Evolutionary conservation across 495 filamentous ascomycete species (phyloP), one percentile per base, ranked within the genome.

Genomic region (Halenospora varia): DNA sequence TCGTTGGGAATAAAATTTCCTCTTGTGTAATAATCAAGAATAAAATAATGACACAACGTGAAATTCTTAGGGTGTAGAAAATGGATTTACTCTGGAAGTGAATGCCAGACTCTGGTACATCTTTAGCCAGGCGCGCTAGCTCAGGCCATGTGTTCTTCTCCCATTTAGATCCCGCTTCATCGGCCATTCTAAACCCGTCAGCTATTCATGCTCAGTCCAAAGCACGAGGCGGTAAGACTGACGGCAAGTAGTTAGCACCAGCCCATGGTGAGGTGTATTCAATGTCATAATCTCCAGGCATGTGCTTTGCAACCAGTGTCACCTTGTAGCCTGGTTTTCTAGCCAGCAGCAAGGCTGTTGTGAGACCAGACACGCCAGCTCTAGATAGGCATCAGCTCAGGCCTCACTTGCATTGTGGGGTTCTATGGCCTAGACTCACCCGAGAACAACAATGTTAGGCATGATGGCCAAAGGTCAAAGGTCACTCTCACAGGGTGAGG

Each of bases 271-370:
- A 95, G 2, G 90, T 86, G 70, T 97, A 98, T 81, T 97, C 92
- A 52, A 94, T 87, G 66, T 97, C 92, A 73, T 96, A 96, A 75
- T 98, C 94, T 35, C 94, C 94, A 0, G 94, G 94, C 95, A 98
- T 96, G 65, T 97, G 92, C 70, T 96, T 97, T 20, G 91, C 90
- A 2, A 93, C 76, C 22, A 98, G 80, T 2, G 92, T 96, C 58
- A 98, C 76, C 50, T 82, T 82, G 63, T 85, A 85, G 20, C 79
- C 71, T 2, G 77, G 68, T 62, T 88, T 82, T 60, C 83, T 84
- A 42, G 92, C 88, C 23, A 97, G 81, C 17, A 89, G 71, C 29
- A 96, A 81, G 8, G 95, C 94, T 9, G 89, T 92, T n/a, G 94
- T 97, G 53, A 98, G 80, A 51, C 94, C 94, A 47, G 86, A 82